Evolutionary conservation across 1,139 yeast genomes (phyloP), one percentile per base, ranked within the genome.

Genomic region (Pichia sp.): DNA sequence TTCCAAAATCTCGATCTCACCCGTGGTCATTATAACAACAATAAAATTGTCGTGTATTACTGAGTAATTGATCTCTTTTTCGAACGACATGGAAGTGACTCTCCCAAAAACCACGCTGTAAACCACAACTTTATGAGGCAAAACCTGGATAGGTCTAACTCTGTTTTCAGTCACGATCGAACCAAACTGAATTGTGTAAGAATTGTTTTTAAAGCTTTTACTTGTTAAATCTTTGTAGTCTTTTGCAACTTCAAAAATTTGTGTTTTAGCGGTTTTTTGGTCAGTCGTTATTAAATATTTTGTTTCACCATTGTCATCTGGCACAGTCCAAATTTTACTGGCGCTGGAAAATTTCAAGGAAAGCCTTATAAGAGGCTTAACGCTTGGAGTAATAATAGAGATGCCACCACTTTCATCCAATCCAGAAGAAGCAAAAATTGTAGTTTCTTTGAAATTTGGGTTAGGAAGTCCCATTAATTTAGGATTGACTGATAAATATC

Each of bases 251-350:
- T 81, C 81, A 64, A 87, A 90, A 45, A 88, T 79, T 61, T 86
- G 90, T 13, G 91, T 84, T 59, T 83, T 85, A 47, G 70, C 72
- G 57, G 80, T 80, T 13, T 74, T 68, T 48, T 80, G 80, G 64
- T 85, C 91, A 0, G 96, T 87, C 0, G 96, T 87, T 28, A 90
- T 75, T 53, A 90, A 72, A 64, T 78, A 89, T 60, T 77, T 78
- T 44, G 77, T 74, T 47, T 72, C 70, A 7, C 60, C 66, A 21
- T 60, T 59, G 49, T 68, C 67, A 54, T 76, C 74, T 55, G 74
- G 69, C 37, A 84, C 66, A 41, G 88, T 85, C 87, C 93, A 85
- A 66, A 89, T 78, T 59, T 87, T 80, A 54, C 86, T 83, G 36
- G 87, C 82, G 59, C 87, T 84, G 2, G 86, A 81, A 55, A 91